Evolutionary conservation across 345 rosid genomes (phyloP).

Genomic region (Euphorbia peplus): DNA sequence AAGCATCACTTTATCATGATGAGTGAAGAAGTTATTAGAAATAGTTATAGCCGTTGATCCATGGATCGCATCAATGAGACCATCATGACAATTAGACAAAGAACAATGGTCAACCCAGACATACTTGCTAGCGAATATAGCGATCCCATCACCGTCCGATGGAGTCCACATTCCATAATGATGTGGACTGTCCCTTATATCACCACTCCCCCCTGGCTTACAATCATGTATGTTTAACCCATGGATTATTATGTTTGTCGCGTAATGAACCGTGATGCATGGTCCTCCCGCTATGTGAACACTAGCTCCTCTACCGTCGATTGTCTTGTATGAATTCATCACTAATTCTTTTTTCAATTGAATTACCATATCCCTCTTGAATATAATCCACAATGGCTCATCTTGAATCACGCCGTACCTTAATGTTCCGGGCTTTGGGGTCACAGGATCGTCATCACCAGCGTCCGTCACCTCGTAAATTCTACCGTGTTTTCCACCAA

Average conservation of each 20-base stretch:
- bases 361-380: conserved; percentile 31
- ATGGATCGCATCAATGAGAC: conserved; percentile 26
- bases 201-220: conserved; percentile 22
- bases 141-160: conserved; percentile 27
- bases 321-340: conserved; percentile 28
- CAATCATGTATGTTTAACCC: conserved; percentile 29
- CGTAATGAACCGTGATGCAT: conserved; percentile 23
- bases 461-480: conserved; percentile 25
- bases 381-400: conserved; percentile 26
- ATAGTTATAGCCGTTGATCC: conserved; percentile 30
- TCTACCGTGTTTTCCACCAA: conserved; percentile 25
- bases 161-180: conserved; percentile 30
- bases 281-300: conserved; percentile 30
- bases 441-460: conserved; percentile 22
- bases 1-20: conserved; percentile 33
- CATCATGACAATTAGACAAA: conserved; percentile 25
- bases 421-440: conserved; percentile 25
- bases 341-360: conserved; percentile 24
- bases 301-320: conserved; percentile 31
- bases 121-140: conserved; percentile 19
- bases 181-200: conserved; percentile 23
- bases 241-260: conserved; percentile 25
- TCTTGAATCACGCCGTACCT: conserved; percentile 28
- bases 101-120: conserved; percentile 33
- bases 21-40: conserved; percentile 25